Evolutionary conservation across 371 early-diverging fungal genomes (phyloP).

Genomic region (Zychaea mexicana): DNA sequence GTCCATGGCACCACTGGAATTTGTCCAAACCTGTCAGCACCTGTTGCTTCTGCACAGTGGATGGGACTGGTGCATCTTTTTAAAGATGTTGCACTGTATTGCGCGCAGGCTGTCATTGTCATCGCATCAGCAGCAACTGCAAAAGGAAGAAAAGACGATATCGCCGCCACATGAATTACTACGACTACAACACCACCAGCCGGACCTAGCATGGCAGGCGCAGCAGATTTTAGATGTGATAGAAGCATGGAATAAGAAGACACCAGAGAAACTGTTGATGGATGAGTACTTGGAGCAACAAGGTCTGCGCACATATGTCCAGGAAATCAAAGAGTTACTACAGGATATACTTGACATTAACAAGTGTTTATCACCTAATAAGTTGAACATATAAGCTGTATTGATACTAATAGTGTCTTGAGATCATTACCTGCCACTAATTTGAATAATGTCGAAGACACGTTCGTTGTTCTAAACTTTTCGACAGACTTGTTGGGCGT

Average conservation of each 20-base stretch:
- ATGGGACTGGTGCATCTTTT: slow-evolving; percentile 56
- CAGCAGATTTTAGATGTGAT: slow-evolving; percentile 8
- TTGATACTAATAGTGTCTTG: no score
- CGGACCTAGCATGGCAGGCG: slow-evolving; percentile 19
- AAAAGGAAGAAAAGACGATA: no score
- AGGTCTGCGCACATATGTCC: not conserved
- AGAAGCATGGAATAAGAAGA: not conserved
- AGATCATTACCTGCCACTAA: no score
- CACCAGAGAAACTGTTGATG: not conserved
- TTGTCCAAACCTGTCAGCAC: slow-evolving; percentile 51
- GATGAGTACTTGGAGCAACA: slow-evolving; percentile 3
- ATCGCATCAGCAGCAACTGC: no score
- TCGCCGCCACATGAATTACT: no score
- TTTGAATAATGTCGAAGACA: no score
- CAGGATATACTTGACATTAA: not conserved
- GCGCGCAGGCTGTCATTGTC: slow-evolving; percentile 16
- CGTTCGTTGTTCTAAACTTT: no score
- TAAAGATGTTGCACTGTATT: slow-evolving; percentile 18
- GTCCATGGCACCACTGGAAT: slow-evolving; percentile 45
- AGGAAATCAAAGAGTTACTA: not conserved
- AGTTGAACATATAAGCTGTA: no score
- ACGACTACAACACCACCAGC: slow-evolving; percentile 13
- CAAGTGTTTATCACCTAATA: not conserved
- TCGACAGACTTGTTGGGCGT: no score
- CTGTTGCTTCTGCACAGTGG: slow-evolving; percentile 58